phyloP scores from a whole-genome alignment of 257 asterid genomes.

The Nicotiana attenuata region DNA sequence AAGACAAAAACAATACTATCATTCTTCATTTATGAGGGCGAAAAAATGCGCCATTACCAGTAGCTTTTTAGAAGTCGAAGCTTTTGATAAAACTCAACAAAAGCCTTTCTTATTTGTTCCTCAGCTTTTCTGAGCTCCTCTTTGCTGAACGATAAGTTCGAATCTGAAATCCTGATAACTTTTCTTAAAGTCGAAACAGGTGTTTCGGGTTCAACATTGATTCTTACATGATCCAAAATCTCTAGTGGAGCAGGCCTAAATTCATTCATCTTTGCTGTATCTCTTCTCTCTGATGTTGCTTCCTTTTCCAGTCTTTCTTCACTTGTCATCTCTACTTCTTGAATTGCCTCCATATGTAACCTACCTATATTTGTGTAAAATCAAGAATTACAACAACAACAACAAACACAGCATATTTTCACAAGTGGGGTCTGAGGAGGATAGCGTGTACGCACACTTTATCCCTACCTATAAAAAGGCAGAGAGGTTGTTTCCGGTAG shows the following conservation, averaged over 20 bases:
- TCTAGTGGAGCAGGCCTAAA: conserved; percentile 43
- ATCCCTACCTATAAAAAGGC: too few species aligned
- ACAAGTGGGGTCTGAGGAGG: too few species aligned
- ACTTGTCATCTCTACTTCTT: conserved; percentile 58
- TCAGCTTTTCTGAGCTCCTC: conserved; percentile 62
- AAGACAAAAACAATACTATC: neutral
- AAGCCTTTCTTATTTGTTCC: conserved; percentile 49
- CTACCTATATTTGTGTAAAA: conserved; percentile 20
- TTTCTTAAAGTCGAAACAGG: conserved; percentile 59
- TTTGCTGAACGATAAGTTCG: conserved; percentile 50
- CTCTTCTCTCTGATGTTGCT: neutral
- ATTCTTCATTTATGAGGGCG: neutral
- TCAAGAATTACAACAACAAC: too few species aligned
- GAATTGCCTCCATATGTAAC: conserved; percentile 40
- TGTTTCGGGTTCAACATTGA: conserved; percentile 65
- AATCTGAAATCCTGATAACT: conserved; percentile 29
- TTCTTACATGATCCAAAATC: conserved; percentile 57
- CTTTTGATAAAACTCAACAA: conserved; percentile 55
- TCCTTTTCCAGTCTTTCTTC: conserved; percentile 20
- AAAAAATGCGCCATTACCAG: conserved; percentile 24
- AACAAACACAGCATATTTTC: too few species aligned
- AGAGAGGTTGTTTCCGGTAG: too few species aligned
- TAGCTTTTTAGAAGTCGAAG: conserved; percentile 65
- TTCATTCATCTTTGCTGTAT: conserved; percentile 12
- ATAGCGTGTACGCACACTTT: too few species aligned